Evolutionary conservation across 116 monocot genomes (phyloP).

Genomic region (Posidonia oceanica): DNA sequence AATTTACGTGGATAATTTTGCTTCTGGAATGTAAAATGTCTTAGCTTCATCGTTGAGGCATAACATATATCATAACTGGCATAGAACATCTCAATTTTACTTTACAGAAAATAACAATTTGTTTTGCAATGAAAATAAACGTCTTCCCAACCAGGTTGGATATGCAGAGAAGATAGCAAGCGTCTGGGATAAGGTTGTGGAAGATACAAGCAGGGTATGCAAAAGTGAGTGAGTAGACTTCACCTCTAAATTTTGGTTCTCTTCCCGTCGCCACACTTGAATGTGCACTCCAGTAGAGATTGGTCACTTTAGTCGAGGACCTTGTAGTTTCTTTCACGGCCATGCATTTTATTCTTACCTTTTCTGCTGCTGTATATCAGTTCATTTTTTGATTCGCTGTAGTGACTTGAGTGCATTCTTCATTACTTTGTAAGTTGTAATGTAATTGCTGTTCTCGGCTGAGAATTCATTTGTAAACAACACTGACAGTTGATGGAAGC

Average conservation of each 20-base stretch:
- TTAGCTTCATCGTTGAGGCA: too few relatives aligned
- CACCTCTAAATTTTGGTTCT: not conserved
- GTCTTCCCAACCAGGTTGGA: slow-evolving; percentile 24
- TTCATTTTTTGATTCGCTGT: not conserved
- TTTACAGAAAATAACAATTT: too few relatives aligned
- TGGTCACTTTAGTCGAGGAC: too few relatives aligned
- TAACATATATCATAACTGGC: not conserved
- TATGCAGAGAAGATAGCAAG: slow-evolving; percentile 64
- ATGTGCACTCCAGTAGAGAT: not conserved
- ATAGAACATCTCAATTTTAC: not conserved
- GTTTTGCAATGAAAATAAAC: too few relatives aligned
- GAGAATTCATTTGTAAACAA: not conserved
- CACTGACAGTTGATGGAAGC: not conserved
- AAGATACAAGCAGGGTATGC: slow-evolving; percentile 53
- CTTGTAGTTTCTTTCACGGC: not conserved
- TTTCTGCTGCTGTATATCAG: not conserved
- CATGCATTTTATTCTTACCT: too few relatives aligned
- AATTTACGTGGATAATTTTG: too few relatives aligned
- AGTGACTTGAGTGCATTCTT: not conserved
- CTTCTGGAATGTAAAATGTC: too few relatives aligned
- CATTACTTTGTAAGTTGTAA: too few relatives aligned
- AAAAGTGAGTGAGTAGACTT: not conserved
- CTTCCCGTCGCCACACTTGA: not conserved
- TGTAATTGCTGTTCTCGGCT: not conserved
- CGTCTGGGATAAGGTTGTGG: slow-evolving; percentile 57